phyloP scores from a whole-genome alignment of 345 rosid genomes.

The Balakata baccata region DNA sequence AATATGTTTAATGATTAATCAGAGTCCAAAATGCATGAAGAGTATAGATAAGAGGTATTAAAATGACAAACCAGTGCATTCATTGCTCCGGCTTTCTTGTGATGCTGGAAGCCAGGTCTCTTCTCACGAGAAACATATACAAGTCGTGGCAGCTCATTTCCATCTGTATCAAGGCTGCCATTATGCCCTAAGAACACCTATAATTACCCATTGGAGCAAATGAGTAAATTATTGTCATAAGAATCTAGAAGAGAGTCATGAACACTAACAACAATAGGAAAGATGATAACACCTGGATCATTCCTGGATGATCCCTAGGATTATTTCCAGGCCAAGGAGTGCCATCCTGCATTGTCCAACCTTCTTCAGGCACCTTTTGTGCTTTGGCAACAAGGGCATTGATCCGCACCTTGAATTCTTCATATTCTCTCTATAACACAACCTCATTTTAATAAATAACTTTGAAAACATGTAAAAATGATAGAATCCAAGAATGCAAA shows the following conservation, averaged over 20 bases:
- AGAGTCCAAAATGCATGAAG: neutral
- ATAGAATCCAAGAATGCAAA: neutral
- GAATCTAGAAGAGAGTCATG: neutral
- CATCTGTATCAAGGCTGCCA: slow-evolving; percentile 97
- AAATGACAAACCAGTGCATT: slow-evolving; percentile 80
- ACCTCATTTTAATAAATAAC: neutral
- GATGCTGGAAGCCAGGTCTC: slow-evolving; percentile 99
- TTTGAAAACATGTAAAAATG: neutral
- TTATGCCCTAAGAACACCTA: slow-evolving; percentile 98
- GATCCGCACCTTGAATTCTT: slow-evolving; percentile 97
- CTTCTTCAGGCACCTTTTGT: slow-evolving; percentile 99
- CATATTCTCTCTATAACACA: slow-evolving; percentile 84
- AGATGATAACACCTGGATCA: slow-evolving; percentile 68
- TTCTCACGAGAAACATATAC: slow-evolving; percentile 99
- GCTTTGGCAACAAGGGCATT: slow-evolving; percentile 99
- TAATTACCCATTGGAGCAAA: slow-evolving; percentile 5
- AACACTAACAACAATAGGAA: slow-evolving; percentile 2
- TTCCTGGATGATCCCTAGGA: slow-evolving; percentile 99
- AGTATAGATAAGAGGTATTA: neutral
- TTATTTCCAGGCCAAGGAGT: slow-evolving; percentile 99
- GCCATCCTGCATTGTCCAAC: slow-evolving; percentile 99
- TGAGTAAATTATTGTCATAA: slow-evolving; percentile 12
- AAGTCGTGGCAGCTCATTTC: slow-evolving; percentile 97
- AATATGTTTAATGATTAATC: neutral
- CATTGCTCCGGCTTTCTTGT: slow-evolving; percentile 99